A percentile compares a stretch with the other conserved stretches of the same genome.
phyloP scores from a whole-genome alignment of 805 yeast species.

The Zygosaccharomyces lentus region DNA sequence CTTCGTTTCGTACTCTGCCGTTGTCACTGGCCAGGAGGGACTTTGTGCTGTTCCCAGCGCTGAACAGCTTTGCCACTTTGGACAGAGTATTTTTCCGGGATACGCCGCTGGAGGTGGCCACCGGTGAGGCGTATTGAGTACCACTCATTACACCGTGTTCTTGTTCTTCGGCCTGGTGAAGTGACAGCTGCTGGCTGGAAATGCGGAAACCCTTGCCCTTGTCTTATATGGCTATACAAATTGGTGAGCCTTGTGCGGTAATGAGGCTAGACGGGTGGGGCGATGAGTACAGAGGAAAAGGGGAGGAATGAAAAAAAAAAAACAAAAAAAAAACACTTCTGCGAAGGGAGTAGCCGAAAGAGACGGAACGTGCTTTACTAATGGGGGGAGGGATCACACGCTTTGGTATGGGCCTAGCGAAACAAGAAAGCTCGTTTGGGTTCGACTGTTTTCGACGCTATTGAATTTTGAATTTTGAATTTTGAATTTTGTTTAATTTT shows the following conservation, averaged over 20 bases:
- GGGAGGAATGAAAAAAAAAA: neutral
- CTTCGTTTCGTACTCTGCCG: constrained; percentile 2
- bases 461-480: too few relatives aligned
- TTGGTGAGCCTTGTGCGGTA: neutral
- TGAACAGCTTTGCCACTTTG: constrained; percentile 13
- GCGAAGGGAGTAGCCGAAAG: neutral
- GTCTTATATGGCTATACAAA: neutral
- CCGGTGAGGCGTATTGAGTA: neutral
- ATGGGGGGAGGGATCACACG: neutral
- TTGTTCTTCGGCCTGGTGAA: too few relatives aligned
- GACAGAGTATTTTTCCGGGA: constrained; percentile 15
- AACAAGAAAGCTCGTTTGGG: neutral
- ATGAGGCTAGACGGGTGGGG: neutral
- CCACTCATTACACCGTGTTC: neutral
- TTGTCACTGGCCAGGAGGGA: neutral
- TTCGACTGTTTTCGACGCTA: neutral
- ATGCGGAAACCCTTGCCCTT: neutral
- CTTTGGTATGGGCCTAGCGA: neutral
- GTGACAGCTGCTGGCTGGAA: neutral
- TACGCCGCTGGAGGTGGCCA: constrained; percentile 5
- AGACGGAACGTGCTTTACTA: neutral
- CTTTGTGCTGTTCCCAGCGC: constrained; percentile 5
- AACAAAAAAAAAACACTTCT: too few relatives aligned
- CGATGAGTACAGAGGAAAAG: neutral
- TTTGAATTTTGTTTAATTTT: too few relatives aligned